Percentiles rank a stretch among this genome's conserved stretches.
These are phyloP conservation scores for Chlamydomonas applanata DNA, from an alignment of 139 green algal species.

Conservation along the genomic window DNA sequence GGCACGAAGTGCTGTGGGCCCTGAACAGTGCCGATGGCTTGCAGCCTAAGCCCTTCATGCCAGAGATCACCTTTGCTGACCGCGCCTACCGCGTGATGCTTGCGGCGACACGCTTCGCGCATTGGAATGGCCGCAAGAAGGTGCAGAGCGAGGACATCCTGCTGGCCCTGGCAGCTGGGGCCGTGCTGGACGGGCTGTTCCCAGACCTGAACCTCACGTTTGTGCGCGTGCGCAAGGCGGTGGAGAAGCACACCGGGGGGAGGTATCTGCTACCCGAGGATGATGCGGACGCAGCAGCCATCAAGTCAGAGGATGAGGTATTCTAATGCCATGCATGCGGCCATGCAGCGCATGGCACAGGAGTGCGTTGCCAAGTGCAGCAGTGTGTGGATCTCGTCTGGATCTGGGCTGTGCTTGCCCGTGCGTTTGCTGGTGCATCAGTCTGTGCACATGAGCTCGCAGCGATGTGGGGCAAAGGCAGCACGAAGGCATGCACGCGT, in stretches of 20 bases:
- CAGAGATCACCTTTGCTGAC: constrained; percentile 37
- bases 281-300: background rate
- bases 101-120: constrained; percentile 38
- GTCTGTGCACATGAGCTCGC: no score
- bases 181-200: constrained; percentile 49
- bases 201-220: constrained; percentile 52
- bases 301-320: constrained; percentile 22
- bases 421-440: no score
- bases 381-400: background rate
- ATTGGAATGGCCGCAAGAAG: constrained; percentile 43
- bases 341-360: background rate
- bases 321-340: constrained; percentile 1
- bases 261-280: constrained; percentile 39
- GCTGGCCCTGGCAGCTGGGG: constrained; percentile 46
- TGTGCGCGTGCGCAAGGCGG: constrained; percentile 36
- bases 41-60: constrained; percentile 30
- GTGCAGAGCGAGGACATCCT: constrained; percentile 55
- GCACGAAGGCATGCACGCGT: no score
- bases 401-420: no score
- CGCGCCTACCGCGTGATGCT: constrained; percentile 37
- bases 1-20: constrained; percentile 61
- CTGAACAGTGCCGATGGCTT: constrained; percentile 51
- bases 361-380: no score
- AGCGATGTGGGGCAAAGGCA: no score
- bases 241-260: constrained; percentile 39